Base-by-base conservation (phyloP, 805 yeast species). In the Zygosaccharomyces pseudorouxii region DNA sequence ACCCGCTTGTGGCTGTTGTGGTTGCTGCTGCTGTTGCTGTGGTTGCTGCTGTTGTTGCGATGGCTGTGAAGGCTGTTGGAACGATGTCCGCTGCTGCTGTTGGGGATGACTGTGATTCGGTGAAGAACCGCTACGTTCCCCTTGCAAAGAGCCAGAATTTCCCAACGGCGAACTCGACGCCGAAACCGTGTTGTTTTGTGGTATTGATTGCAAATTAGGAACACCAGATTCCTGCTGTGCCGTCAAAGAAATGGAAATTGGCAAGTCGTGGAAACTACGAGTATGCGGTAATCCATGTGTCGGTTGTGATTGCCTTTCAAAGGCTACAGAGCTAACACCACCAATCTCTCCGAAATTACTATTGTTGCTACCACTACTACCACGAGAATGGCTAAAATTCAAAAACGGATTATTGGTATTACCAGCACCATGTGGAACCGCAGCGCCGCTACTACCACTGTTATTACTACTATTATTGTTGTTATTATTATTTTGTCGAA, bases 161-260 rank as follows among this genome's bases (percentile, higher is more conserved):
- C 52, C 50, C 23, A 48, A n/a, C 3, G 50, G 54, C n/a, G 49
- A 52, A 22, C 52, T 47, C 1, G 54, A 46, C 3, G 47, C 54
- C 2, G 50, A 51, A 22, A 39, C 49, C 11, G 54, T 35, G 11
- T 48, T 40, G n/a, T 42, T 44, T 27, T 45, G 48, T 22, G 47
- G 49, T 41, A 44, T 20, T 10, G 44, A 47, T 16, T 45, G 38
- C 12, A 33, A 28, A 19, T 38, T 31, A 5, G 47, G 36, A 12
- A 29, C 38, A 14, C 40, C 16, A 4, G 43, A 36, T 44, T 51
- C 51, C 9, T 46, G 45, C 16, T 51, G 52, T 0, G 53, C 46
- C 11, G 58, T 52, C 31, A 57, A 31, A 11, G 58, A 54, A 47
- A 57, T 47, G 4, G 57, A 47, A 40, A 58, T 50, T n/a, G 63